These are phyloP conservation scores for Fusarium sp. DNA, from an alignment of 2,329 filamentous ascomycete species.

Conservation along the genomic window DNA sequence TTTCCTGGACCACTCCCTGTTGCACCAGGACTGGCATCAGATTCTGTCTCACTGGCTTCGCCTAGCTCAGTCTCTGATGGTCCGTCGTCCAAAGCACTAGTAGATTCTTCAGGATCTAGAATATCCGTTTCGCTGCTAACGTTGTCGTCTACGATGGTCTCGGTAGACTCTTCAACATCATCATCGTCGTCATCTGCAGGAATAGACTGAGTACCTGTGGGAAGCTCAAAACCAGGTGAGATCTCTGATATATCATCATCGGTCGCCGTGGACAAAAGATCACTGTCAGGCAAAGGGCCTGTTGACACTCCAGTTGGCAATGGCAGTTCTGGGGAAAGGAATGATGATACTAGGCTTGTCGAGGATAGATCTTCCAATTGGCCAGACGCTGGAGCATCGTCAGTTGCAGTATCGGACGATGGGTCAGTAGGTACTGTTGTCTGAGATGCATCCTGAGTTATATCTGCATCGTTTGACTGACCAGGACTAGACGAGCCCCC, in stretches of 20 bases:
- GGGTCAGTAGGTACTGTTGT: neutral
- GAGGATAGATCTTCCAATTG: neutral
- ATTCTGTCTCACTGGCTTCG: neutral
- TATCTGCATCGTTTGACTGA: neutral
- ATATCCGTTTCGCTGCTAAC: neutral
- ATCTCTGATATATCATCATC: neutral
- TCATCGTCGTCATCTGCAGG: neutral
- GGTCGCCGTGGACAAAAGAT: neutral
- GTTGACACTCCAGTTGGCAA: neutral
- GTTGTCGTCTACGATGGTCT: accelerated
- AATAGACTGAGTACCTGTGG: neutral
- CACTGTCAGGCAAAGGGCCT: neutral
- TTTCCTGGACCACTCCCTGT: neutral
- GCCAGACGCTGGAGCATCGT: neutral
- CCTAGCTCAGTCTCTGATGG: neutral
- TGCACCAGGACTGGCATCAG: neutral
- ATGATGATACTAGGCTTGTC: neutral
- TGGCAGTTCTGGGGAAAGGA: slow-evolving; percentile 1
- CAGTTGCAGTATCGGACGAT: neutral
- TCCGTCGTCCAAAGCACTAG: neutral
- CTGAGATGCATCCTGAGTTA: neutral
- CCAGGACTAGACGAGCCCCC: neutral
- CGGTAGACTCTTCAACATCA: neutral
- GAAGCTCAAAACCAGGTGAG: neutral
- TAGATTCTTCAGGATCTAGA: accelerated